A percentile compares a stretch with the other conserved stretches of the same genome.
phyloP scores from a whole-genome alignment of 768 basidiomycete genomes.

The Favolaschia claudopus region DNA sequence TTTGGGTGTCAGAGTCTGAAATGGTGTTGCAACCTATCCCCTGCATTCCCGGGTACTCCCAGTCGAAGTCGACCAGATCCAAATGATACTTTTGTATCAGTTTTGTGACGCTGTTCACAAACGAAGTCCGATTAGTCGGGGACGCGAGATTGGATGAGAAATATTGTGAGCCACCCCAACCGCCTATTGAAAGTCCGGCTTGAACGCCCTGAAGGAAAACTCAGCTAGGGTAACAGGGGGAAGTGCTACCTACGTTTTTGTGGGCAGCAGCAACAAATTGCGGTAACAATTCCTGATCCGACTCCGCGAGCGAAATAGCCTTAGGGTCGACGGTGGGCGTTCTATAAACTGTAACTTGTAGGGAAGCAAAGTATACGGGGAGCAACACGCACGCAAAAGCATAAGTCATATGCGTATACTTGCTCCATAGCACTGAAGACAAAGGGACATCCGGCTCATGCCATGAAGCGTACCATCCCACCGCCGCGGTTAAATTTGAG shows the following conservation, averaged over 20 bases:
- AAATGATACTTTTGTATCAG: constrained; percentile 62
- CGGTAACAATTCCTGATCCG: constrained; percentile 59
- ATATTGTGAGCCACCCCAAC: constrained; percentile 70
- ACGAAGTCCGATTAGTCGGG: constrained; percentile 63
- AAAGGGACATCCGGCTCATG: constrained; percentile 60
- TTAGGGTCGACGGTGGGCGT: constrained; percentile 47
- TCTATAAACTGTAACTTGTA: constrained; percentile 27
- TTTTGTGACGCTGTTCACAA: constrained; percentile 62
- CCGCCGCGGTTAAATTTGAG: constrained; percentile 44
- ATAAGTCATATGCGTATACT: constrained; percentile 74
- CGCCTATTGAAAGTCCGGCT: constrained; percentile 69
- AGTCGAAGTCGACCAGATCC: constrained; percentile 70
- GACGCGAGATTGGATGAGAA: constrained; percentile 72
- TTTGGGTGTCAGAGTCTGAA: constrained; percentile 68
- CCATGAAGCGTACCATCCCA: constrained; percentile 77
- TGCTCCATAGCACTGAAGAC: constrained; percentile 65
- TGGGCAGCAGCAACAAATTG: constrained; percentile 62
- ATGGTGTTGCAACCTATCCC: constrained; percentile 80
- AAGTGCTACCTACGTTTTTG: constrained; percentile 43
- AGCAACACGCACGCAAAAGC: constrained; percentile 73
- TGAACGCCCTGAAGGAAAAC: constrained; percentile 54
- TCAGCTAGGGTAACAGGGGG: background rate
- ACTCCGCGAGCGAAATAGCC: constrained; percentile 46
- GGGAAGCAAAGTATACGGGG: background rate
- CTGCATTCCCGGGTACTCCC: constrained; percentile 82